Evolutionary conservation across 306 rosid genomes (phyloP).

Genomic region (Quercus engelmannii): DNA sequence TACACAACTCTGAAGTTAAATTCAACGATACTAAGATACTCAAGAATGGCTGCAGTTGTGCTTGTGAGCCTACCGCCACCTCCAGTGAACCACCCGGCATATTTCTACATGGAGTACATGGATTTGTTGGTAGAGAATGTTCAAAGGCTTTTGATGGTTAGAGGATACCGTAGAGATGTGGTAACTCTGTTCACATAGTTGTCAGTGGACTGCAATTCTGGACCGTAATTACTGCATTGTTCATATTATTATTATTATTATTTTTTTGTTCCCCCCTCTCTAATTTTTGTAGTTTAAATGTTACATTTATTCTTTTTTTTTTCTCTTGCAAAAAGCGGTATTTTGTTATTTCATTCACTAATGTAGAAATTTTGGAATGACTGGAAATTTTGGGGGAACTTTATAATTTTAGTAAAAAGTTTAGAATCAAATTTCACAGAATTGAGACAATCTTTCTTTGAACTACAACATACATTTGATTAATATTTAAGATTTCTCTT

Average conservation of each 20-base stretch:
- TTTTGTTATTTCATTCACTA: conserved; percentile 31
- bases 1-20: conserved; percentile 86
- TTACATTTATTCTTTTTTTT: conserved; percentile 59
- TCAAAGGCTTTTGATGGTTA: conserved; percentile 87
- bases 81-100: conserved; percentile 79
- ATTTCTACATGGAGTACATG: conserved; percentile 98
- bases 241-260: conserved; percentile 33
- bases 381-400: conserved; percentile 21
- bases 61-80: conserved; percentile 97
- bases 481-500: background rate
- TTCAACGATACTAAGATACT: conserved; percentile 78
- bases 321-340: conserved; percentile 36
- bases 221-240: conserved; percentile 27
- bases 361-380: conserved; percentile 33
- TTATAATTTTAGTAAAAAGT: background rate
- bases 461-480: background rate
- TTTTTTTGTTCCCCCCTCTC: conserved; percentile 12
- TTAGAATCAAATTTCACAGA: background rate
- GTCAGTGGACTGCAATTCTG: conserved; percentile 33
- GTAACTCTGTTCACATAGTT: conserved; percentile 87
- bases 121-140: conserved; percentile 96
- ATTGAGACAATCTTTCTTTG: background rate
- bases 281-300: conserved; percentile 44
- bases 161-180: conserved; percentile 95
- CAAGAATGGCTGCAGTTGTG: conserved; percentile 98